phyloP scores from a whole-genome alignment of 2,329 filamentous ascomycete species.

The Hirsutella minnesotensis region DNA sequence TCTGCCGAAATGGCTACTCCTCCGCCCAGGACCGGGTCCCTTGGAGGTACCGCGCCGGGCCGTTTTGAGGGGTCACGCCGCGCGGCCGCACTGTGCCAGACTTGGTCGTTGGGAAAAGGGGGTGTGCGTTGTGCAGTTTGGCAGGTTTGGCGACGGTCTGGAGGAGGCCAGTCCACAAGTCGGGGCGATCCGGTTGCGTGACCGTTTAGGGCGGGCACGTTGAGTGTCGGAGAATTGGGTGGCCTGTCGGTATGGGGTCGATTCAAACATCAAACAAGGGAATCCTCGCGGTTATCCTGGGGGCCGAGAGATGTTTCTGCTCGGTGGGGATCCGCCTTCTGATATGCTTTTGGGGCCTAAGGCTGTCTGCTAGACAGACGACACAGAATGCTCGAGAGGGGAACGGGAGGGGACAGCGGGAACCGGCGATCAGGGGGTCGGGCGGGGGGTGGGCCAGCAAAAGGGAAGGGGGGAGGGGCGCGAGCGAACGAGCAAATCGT shows the following conservation, averaged over 20 bases:
- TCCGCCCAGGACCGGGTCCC: constrained; percentile 1
- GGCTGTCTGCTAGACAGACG: no score
- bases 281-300: no score
- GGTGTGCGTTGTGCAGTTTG: not conserved
- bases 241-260: not conserved
- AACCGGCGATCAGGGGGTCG: not conserved
- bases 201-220: not conserved
- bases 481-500: not conserved
- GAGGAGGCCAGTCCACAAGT: not conserved
- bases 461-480: not conserved
- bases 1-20: constrained; percentile 1
- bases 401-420: not conserved
- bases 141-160: no score
- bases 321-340: constrained; percentile 2
- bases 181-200: constrained; percentile 1
- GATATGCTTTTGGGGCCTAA: constrained; percentile 3
- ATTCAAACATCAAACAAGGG: no score
- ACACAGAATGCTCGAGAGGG: not conserved
- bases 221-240: not conserved
- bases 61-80: constrained; percentile 5
- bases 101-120: not conserved
- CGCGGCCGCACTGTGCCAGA: constrained; percentile 5
- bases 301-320: not conserved
- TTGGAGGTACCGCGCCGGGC: constrained; percentile 5
- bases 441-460: not conserved